phyloP scores from a whole-genome alignment of 805 yeast genomes.

The Schwanniomyces pseudopolymorphus region DNA sequence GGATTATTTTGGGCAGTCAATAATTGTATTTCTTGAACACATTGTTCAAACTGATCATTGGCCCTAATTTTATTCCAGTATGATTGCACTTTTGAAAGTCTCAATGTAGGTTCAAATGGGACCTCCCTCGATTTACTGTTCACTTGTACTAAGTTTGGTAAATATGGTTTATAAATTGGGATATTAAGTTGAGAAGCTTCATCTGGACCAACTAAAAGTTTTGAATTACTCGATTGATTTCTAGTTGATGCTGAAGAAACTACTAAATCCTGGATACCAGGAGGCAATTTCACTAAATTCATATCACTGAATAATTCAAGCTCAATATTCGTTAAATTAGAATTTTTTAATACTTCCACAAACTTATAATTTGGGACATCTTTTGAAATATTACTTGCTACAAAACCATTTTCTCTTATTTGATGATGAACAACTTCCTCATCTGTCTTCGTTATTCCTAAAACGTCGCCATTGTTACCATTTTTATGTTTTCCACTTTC shows the following conservation, averaged over 20 bases:
- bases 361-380: slow-evolving; percentile 8
- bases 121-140: slow-evolving; percentile 20
- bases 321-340: slow-evolving; percentile 30
- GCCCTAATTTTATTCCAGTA: slow-evolving; percentile 43
- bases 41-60: slow-evolving; percentile 29
- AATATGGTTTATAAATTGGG: slow-evolving; percentile 33
- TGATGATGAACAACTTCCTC: neutral
- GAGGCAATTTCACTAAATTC: slow-evolving; percentile 34
- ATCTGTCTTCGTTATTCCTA: neutral
- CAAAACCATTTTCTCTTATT: neutral
- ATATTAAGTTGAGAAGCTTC: slow-evolving; percentile 23
- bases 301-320: slow-evolving; percentile 33
- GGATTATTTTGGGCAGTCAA: slow-evolving; percentile 19
- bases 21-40: slow-evolving; percentile 27
- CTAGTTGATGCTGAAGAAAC: slow-evolving; percentile 38
- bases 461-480: neutral
- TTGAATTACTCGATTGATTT: slow-evolving; percentile 18
- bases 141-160: slow-evolving; percentile 26
- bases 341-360: slow-evolving; percentile 29
- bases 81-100: slow-evolving; percentile 33
- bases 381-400: neutral
- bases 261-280: slow-evolving; percentile 43
- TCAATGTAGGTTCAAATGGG: slow-evolving; percentile 32
- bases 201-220: slow-evolving; percentile 21
- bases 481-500: neutral